Percentiles rank a stretch among this genome's conserved stretches.
Conservation (phyloP, 495 filamentous ascomycete species). For the Lindgomyces ingoldianus region DNA sequence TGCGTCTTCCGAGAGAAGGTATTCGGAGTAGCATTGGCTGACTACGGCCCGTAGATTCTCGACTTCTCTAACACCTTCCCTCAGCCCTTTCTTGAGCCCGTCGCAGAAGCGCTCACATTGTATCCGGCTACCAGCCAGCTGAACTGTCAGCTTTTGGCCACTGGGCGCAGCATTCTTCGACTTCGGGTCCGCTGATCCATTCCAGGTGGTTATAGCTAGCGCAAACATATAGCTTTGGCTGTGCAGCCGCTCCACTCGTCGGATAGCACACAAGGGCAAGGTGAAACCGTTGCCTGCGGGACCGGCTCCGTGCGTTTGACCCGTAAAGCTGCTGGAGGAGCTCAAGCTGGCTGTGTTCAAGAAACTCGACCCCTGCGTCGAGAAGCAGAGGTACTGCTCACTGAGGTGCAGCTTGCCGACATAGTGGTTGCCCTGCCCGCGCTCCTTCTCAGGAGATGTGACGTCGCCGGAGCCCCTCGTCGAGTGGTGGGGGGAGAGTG, state of each 20-base stretch:
- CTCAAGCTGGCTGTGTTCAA: constrained; percentile 71
- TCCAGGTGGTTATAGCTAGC: constrained; percentile 94
- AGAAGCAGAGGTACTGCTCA: constrained; percentile 93
- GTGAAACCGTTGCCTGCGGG: constrained; percentile 97
- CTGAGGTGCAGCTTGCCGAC: constrained; percentile 91
- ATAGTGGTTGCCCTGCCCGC: constrained; percentile 76
- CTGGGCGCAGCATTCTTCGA: constrained; percentile 57
- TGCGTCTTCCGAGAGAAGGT: constrained; percentile 65
- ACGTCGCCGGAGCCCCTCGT: constrained; percentile 43
- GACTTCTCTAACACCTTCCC: constrained; percentile 81
- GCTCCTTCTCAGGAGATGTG: constrained; percentile 59
- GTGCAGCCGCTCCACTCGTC: constrained; percentile 87
- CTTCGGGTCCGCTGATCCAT: constrained; percentile 60
- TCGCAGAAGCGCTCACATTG: constrained; percentile 96
- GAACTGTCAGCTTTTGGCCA: constrained; percentile 77
- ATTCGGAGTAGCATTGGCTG: constrained; percentile 88
- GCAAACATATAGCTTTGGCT: constrained; percentile 90
- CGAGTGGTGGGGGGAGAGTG: constrained; percentile 63
- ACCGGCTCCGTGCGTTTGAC: constrained; percentile 84
- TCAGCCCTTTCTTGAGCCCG: constrained; percentile 82
- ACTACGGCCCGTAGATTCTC: constrained; percentile 77
- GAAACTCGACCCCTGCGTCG: constrained; percentile 88
- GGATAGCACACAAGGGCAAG: constrained; percentile 87
- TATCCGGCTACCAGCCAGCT: constrained; percentile 83
- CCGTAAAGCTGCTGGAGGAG: constrained; percentile 76